These are phyloP conservation scores for Suillus alpinus DNA, from an alignment of 768 basidiomycete species.

Conservation along the genomic window DNA sequence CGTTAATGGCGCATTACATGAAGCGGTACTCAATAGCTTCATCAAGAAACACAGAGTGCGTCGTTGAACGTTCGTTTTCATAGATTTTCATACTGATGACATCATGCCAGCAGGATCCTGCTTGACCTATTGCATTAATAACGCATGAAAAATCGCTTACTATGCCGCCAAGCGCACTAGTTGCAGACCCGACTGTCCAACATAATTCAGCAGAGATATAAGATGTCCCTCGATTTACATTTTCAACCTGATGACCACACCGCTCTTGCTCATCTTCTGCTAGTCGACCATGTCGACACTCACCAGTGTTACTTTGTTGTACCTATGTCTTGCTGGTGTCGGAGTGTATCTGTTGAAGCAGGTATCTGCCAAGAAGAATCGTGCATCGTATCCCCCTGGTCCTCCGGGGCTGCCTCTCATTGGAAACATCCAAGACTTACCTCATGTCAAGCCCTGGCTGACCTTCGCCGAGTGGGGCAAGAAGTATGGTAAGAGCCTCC, in stretches of 20 bases:
- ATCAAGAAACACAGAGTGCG: too few relatives aligned
- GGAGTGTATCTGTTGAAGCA: constrained; percentile 9
- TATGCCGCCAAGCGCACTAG: too few relatives aligned
- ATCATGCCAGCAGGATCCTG: too few relatives aligned
- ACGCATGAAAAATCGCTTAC: too few relatives aligned
- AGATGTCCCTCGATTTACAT: neutral
- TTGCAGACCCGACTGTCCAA: too few relatives aligned
- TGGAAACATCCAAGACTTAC: constrained; percentile 55
- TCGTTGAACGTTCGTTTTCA: too few relatives aligned
- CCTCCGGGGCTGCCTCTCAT: constrained; percentile 37
- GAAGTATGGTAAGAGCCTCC: constrained; percentile 41
- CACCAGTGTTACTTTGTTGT: neutral
- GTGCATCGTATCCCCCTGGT: constrained; percentile 16
- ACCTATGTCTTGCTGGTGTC: constrained; percentile 16
- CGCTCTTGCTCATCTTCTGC: neutral
- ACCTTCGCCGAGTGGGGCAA: constrained; percentile 53
- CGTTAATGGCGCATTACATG: too few relatives aligned
- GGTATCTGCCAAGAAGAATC: constrained; percentile 2
- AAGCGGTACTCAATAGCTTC: too few relatives aligned
- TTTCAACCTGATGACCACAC: too few relatives aligned
- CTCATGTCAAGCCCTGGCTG: constrained; percentile 47
- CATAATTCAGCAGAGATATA: neutral
- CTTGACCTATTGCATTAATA: too few relatives aligned
- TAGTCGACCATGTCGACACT: neutral
- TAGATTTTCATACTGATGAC: too few relatives aligned